Evolutionary conservation across 2,329 filamentous ascomycete species (phyloP).

Genomic region (Corniculantispora saksenae): DNA sequence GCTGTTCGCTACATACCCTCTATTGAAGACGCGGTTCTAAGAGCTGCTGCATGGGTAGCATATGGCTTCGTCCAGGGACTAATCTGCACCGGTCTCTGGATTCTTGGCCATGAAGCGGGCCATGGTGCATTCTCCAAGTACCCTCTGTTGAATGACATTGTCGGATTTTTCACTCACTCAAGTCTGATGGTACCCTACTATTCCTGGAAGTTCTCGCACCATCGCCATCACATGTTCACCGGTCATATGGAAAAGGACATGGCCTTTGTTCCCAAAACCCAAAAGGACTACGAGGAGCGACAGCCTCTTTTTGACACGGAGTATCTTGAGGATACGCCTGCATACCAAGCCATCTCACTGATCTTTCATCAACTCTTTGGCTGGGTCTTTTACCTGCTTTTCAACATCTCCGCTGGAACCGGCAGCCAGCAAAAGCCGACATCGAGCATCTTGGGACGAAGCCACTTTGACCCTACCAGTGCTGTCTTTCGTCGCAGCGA

Average conservation of each 20-base stretch:
- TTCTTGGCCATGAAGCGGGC: conserved; percentile 70
- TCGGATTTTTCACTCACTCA: conserved; percentile 68
- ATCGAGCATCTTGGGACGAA: conserved; percentile 44
- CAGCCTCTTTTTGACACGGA: conserved; percentile 42
- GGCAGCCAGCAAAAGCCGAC: conserved; percentile 48
- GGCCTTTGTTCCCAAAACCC: conserved; percentile 59
- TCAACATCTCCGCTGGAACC: conserved; percentile 55
- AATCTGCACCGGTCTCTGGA: conserved; percentile 69
- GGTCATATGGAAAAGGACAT: conserved; percentile 70
- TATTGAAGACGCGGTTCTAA: conserved; percentile 46
- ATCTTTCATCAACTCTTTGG: conserved; percentile 64
- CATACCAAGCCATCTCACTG: conserved; percentile 55
- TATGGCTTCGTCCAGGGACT: conserved; percentile 68
- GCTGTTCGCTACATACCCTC: conserved; percentile 47
- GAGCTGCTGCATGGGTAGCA: conserved; percentile 51
- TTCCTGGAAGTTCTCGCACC: conserved; percentile 71
- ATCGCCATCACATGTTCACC: conserved; percentile 68
- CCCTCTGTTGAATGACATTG: conserved; percentile 57
- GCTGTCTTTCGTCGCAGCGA: conserved; percentile 62
- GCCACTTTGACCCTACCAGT: conserved; percentile 63
- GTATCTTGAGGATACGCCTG: conserved; percentile 64
- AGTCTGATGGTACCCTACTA: conserved; percentile 69
- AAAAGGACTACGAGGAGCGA: conserved; percentile 36
- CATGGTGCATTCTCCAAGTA: conserved; percentile 67
- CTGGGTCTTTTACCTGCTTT: conserved; percentile 64